Evolutionary conservation across 2,329 filamentous ascomycete species (phyloP), one percentile per base, ranked within the genome.

Genomic region (Ophiostoma himal-ulmi): DNA sequence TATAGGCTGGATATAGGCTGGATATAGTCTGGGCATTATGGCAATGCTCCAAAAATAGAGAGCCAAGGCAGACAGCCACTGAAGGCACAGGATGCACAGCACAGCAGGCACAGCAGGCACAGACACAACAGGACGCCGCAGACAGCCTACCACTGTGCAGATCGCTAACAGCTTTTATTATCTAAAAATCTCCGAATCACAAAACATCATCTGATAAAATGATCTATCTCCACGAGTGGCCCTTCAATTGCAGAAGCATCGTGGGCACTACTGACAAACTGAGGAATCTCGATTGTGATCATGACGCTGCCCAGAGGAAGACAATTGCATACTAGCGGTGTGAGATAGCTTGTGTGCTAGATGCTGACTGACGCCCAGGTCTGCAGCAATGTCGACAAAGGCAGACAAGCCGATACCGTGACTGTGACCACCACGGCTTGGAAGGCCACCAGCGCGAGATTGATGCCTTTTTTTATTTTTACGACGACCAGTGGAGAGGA

Each of bases 11-110:
- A 44, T 48, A 48, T 20, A 26, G 52, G n/a, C 52, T 26, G 14
- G 14, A 44, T 48, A 48, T 20, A 26, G 52, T 8, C 52, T 26
- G 52, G 22, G 52, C 52, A 26, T 57, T 57, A 22, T 26, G 52
- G 52, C 52, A 57, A 57, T 57, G 52, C 52, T 57, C n/a, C 52
- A 57, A 57, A 57, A 26, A 57, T 57, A 57, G 52, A 57, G 52
- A 26, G 52, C 52, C 52, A 57, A 57, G 22, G n/a, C 48, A 26
- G 2, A 22, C 48, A 22, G 48, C n/a, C 48, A 22, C 7, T 22
- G n/a, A 54, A 54, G 48, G 5, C 14, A n/a, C 41, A 26, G 5
- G n/a, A 13, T n/a, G n/a, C n/a, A n/a, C n/a, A n/a, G n/a, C n/a
- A n/a, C 39, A 44, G 14, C 39, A 41, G 39, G 10, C 26, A 30